Conservation (phyloP, 164 flowering plant species). For the Nymphaea thermarum region DNA sequence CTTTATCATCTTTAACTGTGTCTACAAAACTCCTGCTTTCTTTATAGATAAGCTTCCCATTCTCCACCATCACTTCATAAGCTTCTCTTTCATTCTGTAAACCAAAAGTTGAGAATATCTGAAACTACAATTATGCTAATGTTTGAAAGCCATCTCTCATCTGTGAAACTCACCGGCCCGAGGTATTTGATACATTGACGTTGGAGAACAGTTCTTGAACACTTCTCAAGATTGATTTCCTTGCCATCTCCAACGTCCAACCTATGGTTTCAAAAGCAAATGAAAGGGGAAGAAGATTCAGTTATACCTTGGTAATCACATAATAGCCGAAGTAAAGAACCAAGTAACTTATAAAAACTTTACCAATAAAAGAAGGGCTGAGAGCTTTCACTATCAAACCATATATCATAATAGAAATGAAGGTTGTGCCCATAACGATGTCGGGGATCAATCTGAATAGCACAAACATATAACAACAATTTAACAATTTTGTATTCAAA, state of each 20-base stretch:
- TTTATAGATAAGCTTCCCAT: constrained; percentile 52
- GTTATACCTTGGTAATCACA: too few species aligned
- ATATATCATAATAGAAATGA: constrained; percentile 42
- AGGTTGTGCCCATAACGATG: constrained; percentile 67
- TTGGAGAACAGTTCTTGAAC: constrained; percentile 39
- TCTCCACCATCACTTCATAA: constrained; percentile 49
- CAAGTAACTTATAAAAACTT: not conserved
- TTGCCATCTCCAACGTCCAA: constrained; percentile 72
- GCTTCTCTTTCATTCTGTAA: constrained; percentile 60
- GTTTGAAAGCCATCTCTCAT: not conserved
- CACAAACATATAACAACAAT: not conserved
- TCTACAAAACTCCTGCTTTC: constrained; percentile 26
- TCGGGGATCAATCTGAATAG: constrained; percentile 51
- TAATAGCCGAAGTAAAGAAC: too few species aligned
- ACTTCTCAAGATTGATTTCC: constrained; percentile 38
- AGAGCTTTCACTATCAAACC: constrained; percentile 39
- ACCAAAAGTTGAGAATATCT: not conserved
- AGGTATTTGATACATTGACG: constrained; percentile 67
- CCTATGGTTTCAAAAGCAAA: constrained; percentile 20
- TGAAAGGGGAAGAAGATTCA: too few species aligned
- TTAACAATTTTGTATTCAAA: not conserved
- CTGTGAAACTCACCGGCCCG: constrained; percentile 44
- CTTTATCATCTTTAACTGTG: constrained; percentile 24
- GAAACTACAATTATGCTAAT: not conserved
- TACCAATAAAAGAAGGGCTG: constrained; percentile 74